These are phyloP conservation scores for Yamadazyma epiphylla DNA, from an alignment of 1,139 yeast species.

Conservation along the genomic window DNA sequence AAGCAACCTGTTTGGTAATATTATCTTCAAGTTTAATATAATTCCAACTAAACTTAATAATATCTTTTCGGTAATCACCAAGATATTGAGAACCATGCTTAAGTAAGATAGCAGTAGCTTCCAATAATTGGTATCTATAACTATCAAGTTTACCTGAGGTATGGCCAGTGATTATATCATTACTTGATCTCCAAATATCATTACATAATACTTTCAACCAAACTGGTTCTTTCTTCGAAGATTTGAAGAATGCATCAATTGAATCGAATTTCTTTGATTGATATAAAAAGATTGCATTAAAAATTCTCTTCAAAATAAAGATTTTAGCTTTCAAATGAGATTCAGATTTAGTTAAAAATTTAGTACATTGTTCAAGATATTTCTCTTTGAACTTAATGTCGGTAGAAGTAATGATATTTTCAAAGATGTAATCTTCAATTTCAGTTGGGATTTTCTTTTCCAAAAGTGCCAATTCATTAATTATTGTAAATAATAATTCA, in stretches of 20 bases:
- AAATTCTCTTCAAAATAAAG: slow-evolving; percentile 57
- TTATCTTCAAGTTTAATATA: slow-evolving; percentile 86
- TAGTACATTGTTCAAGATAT: slow-evolving; percentile 52
- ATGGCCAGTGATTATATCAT: slow-evolving; percentile 51
- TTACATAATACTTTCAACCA: slow-evolving; percentile 67
- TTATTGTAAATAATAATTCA: slow-evolving; percentile 42
- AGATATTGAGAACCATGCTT: slow-evolving; percentile 63
- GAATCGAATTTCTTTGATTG: slow-evolving; percentile 54
- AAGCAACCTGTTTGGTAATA: slow-evolving; percentile 89
- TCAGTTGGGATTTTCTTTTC: slow-evolving; percentile 44
- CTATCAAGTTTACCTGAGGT: slow-evolving; percentile 71
- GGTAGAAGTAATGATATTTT: slow-evolving; percentile 48
- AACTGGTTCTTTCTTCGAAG: slow-evolving; percentile 29
- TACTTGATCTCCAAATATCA: slow-evolving; percentile 69
- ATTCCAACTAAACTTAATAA: slow-evolving; percentile 93
- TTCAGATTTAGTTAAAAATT: slow-evolving; percentile 39
- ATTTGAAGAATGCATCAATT: slow-evolving; percentile 45
- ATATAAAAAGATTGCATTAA: slow-evolving; percentile 62
- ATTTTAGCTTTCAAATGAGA: slow-evolving; percentile 53
- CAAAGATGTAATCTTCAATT: slow-evolving; percentile 57
- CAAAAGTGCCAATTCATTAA: slow-evolving; percentile 47
- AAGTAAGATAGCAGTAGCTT: slow-evolving; percentile 73
- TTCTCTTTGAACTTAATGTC: slow-evolving; percentile 45
- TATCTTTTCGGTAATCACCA: slow-evolving; percentile 71
- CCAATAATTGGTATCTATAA: slow-evolving; percentile 74